A percentile compares a stretch with the other conserved stretches of the same genome.
These are phyloP conservation scores for Hanseniaspora valbyensis DNA, from an alignment of 805 yeast genomes.

Conservation along the genomic window DNA sequence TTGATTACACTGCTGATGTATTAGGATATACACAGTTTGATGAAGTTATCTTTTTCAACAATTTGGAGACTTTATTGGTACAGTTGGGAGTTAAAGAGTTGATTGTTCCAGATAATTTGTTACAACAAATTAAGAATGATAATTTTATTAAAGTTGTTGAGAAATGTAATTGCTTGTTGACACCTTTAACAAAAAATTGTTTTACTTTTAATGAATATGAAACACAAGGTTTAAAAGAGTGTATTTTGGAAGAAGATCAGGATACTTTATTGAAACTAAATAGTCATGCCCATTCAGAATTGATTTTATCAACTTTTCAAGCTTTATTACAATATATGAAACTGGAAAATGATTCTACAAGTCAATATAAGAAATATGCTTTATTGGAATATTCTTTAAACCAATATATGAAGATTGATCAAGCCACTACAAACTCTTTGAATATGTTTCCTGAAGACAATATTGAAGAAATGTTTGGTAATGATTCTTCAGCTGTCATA, in stretches of 20 bases:
- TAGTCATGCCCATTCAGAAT: slow-evolving; percentile 14
- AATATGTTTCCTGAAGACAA: slow-evolving; percentile 57
- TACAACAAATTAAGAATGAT: slow-evolving; percentile 34
- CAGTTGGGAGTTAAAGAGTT: slow-evolving; percentile 87
- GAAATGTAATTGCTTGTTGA: slow-evolving; percentile 64
- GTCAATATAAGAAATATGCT: slow-evolving; percentile 43
- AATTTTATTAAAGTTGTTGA: slow-evolving; percentile 64
- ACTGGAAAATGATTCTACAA: slow-evolving; percentile 32
- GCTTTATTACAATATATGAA: slow-evolving; percentile 61
- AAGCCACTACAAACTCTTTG: slow-evolving; percentile 78
- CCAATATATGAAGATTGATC: slow-evolving; percentile 82
- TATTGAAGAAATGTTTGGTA: slow-evolving; percentile 19
- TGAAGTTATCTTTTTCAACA: slow-evolving; percentile 67
- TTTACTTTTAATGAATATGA: slow-evolving; percentile 62
- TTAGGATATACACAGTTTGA: slow-evolving; percentile 78
- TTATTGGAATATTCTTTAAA: slow-evolving; percentile 58
- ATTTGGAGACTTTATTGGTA: slow-evolving; percentile 72
- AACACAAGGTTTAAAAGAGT: slow-evolving; percentile 53
- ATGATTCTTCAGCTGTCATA: slow-evolving; percentile 41
- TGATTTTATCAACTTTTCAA: slow-evolving; percentile 15
- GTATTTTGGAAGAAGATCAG: slow-evolving; percentile 42
- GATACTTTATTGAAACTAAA: slow-evolving; percentile 11
- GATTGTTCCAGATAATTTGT: slow-evolving; percentile 39
- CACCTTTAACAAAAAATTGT: slow-evolving; percentile 45
- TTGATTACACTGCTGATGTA: slow-evolving; percentile 56